Evolutionary conservation across 148 eudicot species (phyloP), one percentile per base, ranked within the genome.

Genomic region (Tetragonia tetragonoides): DNA sequence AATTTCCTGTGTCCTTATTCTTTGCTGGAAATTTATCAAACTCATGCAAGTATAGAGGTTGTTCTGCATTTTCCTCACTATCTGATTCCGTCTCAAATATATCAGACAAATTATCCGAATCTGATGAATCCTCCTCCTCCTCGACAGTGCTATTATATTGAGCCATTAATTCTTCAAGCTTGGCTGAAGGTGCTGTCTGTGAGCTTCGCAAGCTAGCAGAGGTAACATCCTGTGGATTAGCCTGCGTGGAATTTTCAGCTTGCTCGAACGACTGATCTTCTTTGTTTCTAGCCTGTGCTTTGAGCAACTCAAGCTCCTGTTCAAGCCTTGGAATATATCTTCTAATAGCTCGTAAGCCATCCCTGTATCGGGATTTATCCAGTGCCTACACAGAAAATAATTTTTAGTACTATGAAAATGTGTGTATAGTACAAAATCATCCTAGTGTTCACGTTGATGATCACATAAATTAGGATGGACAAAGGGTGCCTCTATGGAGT

Each of bases 31-130:
- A 84, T 86, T 93, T 95, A n/a, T 93, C 93, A 74, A 95, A 95
- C 79, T 69, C 82, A 20, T 95, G 84, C 82, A 95, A 80, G 85
- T 90, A 93, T 17, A 95, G 86, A 49, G 85, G 88, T 34, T 75
- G 81, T 61, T 87, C 90, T 7, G 17, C 75, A 66, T 83, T 84
- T 60, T 75, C 84, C 68, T 74, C 85, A 49, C 80, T 90, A 7
- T 91, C 97, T 8, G 91, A 87, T 41, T 93, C 97, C 8, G 97
- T 88, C 81, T 92, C 98, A 81, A 95, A 92, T 74, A 95, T 91
- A 76, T 95, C 99, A 10, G 99, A 95, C 23, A 93, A 57, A 77
- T 82, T 89, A 76, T 91, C 97, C 53, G 97, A 87, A 80, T 95
- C 97, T 34, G 18, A 62, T 28, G 88, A 61, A 60, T 84, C 87